A percentile compares a stretch with the other conserved stretches of the same genome.
Evolutionary conservation across 2,329 filamentous ascomycete genomes (phyloP).

Genomic region (Ascosphaera acerosa): DNA sequence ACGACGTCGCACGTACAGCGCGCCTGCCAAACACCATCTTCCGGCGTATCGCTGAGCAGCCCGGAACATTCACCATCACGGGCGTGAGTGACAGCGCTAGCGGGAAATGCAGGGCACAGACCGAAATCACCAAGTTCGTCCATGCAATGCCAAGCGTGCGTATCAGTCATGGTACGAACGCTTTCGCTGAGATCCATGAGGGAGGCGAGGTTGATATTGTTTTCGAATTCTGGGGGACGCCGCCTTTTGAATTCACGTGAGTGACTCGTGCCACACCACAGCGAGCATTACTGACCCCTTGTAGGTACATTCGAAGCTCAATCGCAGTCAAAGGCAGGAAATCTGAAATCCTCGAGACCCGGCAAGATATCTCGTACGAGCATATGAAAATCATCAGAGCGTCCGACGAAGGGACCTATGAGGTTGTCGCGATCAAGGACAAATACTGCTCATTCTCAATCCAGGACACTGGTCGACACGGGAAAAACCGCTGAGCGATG

Average conservation of each 20-base stretch:
- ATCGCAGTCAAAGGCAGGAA: conserved; percentile 59
- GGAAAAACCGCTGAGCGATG: too few relatives aligned
- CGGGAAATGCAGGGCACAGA: conserved; percentile 52
- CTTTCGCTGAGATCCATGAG: conserved; percentile 82
- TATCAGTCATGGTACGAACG: conserved; percentile 60
- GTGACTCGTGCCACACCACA: conserved; percentile 7
- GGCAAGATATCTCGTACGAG: conserved; percentile 64
- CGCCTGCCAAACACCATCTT: conserved; percentile 50
- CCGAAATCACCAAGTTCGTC: conserved; percentile 57
- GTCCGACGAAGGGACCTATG: conserved; percentile 86
- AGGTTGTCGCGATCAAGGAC: conserved; percentile 91
- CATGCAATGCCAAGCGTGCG: conserved; percentile 80
- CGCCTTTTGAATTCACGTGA: conserved; percentile 84
- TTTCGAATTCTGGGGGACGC: conserved; percentile 87
- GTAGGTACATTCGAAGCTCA: conserved; percentile 58
- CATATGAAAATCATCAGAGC: conserved; percentile 59
- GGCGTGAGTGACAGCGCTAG: conserved; percentile 69
- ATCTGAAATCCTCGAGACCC: conserved; percentile 63
- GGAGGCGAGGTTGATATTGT: conserved; percentile 79
- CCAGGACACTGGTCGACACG: conserved; percentile 31
- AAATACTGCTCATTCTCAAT: conserved; percentile 73
- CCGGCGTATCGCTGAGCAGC: conserved; percentile 74
- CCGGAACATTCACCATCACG: conserved; percentile 70
- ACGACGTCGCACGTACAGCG: conserved; percentile 52
- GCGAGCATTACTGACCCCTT: neutral